Conservation (phyloP, 352 stramenopile species). For the Pythium folliculosum region DNA sequence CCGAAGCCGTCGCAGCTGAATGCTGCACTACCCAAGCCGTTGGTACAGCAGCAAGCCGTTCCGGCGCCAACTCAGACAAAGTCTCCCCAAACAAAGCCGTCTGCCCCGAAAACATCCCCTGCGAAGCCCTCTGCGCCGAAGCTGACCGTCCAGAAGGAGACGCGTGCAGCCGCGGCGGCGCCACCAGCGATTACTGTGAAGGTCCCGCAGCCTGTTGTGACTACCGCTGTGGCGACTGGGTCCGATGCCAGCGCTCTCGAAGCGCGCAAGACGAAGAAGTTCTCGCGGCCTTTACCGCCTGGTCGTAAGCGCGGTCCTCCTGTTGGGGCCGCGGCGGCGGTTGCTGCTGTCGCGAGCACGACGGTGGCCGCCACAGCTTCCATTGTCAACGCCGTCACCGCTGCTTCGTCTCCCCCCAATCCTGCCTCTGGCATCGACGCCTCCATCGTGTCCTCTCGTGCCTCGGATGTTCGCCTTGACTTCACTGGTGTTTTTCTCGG, state of each 20-base stretch:
- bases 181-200: background rate
- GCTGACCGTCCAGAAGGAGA: background rate
- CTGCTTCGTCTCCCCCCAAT: background rate
- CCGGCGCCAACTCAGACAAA: too few relatives aligned
- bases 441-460: slow-evolving; percentile 27
- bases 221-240: background rate
- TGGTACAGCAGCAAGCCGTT: too few relatives aligned
- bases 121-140: too few relatives aligned
- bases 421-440: slow-evolving; percentile 15
- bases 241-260: background rate
- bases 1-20: too few relatives aligned
- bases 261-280: slow-evolving; percentile 17
- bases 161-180: background rate
- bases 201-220: background rate
- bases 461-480: slow-evolving; percentile 41
- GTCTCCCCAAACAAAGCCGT: too few relatives aligned
- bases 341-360: background rate
- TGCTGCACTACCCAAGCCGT: too few relatives aligned
- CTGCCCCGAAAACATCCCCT: too few relatives aligned
- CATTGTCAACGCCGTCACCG: background rate
- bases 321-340: background rate
- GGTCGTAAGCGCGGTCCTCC: slow-evolving; percentile 4
- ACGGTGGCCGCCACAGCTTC: background rate
- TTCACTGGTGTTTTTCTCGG: slow-evolving; percentile 57
- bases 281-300: slow-evolving; percentile 12